phyloP scores from a whole-genome alignment of 495 filamentous ascomycete species.

The Platismatia glauca region DNA sequence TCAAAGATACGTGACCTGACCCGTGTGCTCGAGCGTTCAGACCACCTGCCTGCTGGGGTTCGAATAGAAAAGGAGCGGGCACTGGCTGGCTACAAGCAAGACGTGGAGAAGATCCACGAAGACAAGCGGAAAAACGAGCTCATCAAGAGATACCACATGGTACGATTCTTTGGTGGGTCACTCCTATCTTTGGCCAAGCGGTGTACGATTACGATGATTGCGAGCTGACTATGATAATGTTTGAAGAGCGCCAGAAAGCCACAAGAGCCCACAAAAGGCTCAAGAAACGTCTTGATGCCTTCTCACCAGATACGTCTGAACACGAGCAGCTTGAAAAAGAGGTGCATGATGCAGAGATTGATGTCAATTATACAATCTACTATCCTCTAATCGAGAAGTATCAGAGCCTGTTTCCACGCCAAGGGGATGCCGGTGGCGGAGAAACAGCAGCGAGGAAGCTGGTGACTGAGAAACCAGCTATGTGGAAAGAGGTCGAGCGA shows the following conservation, averaged over 20 bases:
- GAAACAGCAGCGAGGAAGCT: constrained; percentile 15
- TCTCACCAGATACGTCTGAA: constrained; percentile 23
- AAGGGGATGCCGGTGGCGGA: constrained; percentile 19
- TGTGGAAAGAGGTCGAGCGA: constrained; percentile 64
- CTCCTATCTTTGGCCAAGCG: neutral
- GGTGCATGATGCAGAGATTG: constrained; percentile 64
- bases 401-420: constrained; percentile 55
- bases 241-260: constrained; percentile 75
- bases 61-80: constrained; percentile 73
- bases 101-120: constrained; percentile 48
- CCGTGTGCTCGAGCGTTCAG: constrained; percentile 50
- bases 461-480: constrained; percentile 40
- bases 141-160: constrained; percentile 87
- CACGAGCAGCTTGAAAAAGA: constrained; percentile 42
- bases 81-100: constrained; percentile 61
- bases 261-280: constrained; percentile 58
- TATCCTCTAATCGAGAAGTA: constrained; percentile 75
- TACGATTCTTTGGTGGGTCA: constrained; percentile 71
- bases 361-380: constrained; percentile 78
- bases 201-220: neutral
- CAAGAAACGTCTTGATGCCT: constrained; percentile 38
- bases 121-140: constrained; percentile 58
- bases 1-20: constrained; percentile 46
- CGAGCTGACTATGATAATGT: neutral
- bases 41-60: constrained; percentile 63